Conservation (phyloP, 2,329 filamentous ascomycete genomes). For the Fusarium nodosum region DNA sequence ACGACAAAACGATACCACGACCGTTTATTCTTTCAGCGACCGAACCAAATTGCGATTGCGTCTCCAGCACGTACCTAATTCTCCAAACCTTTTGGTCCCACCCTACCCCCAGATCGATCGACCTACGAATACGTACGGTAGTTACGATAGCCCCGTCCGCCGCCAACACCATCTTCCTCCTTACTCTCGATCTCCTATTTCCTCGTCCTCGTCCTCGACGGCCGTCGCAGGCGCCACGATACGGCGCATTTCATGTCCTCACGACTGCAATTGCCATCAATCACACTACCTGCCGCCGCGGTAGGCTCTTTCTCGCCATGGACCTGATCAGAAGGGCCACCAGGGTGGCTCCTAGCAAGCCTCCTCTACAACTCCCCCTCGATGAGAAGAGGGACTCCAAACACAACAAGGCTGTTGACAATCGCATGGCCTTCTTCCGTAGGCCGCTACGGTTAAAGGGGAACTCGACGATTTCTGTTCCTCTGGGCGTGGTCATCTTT, state of each 20-base stretch:
- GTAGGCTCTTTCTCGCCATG: conserved; percentile 58
- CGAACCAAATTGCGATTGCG: conserved; percentile 16
- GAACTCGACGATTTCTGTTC: conserved; percentile 93
- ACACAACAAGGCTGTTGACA: conserved; percentile 58
- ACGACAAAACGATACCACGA: conserved; percentile 41
- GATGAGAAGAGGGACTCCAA: conserved; percentile 64
- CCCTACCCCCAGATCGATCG: conserved; percentile 34
- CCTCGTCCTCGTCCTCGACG: conserved; percentile 30
- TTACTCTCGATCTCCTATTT: conserved; percentile 30
- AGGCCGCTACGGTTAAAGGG: conserved; percentile 89
- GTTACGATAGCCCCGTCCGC: conserved; percentile 19
- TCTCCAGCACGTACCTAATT: conserved; percentile 19
- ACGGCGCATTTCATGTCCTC: conserved; percentile 49
- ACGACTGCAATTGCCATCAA: conserved; percentile 50
- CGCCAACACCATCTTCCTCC: conserved; percentile 24
- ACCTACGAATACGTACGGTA: conserved; percentile 18
- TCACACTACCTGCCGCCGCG: conserved; percentile 58
- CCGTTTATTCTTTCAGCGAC: conserved; percentile 20
- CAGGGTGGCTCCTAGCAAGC: conserved; percentile 61
- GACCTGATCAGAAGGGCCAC: conserved; percentile 70
- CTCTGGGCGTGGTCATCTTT: conserved; percentile 89
- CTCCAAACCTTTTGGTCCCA: conserved; percentile 17
- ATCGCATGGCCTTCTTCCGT: conserved; percentile 82
- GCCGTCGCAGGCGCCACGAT: conserved; percentile 46
- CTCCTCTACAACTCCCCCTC: conserved; percentile 60